These are phyloP conservation scores for Fennellomyces sp. DNA, from an alignment of 371 early-diverging fungal species.

Conservation along the genomic window DNA sequence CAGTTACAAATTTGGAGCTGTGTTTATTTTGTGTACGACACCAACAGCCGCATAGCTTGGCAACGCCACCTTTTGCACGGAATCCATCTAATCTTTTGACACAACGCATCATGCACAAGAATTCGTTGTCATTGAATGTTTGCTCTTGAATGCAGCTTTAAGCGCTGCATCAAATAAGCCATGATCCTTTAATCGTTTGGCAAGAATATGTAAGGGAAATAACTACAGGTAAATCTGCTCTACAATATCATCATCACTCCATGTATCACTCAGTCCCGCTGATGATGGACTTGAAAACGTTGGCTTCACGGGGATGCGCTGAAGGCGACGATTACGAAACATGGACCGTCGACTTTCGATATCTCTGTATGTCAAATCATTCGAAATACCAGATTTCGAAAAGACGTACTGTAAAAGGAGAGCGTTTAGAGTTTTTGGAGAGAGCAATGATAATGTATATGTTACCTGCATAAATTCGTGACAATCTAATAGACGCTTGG, in stretches of 20 bases:
- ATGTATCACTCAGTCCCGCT: neutral
- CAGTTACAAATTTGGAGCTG: too few species aligned
- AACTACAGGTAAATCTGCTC: slow-evolving; percentile 3
- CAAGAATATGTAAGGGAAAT: too few species aligned
- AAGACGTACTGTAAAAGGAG: slow-evolving; percentile 11
- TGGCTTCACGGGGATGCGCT: slow-evolving; percentile 11
- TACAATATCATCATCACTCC: neutral
- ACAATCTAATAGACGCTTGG: slow-evolving; percentile 74
- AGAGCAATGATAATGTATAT: slow-evolving; percentile 8
- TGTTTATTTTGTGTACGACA: too few species aligned
- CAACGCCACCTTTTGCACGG: too few species aligned
- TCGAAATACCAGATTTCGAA: slow-evolving; percentile 1
- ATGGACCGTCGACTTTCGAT: slow-evolving; percentile 8
- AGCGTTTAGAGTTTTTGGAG: neutral
- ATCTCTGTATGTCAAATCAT: slow-evolving; percentile 10
- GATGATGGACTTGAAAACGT: neutral
- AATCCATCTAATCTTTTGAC: too few species aligned
- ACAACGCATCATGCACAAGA: too few species aligned
- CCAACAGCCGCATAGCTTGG: too few species aligned
- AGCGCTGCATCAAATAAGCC: too few species aligned
- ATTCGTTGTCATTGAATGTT: too few species aligned
- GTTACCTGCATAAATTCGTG: slow-evolving; percentile 72
- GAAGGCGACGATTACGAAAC: slow-evolving; percentile 26
- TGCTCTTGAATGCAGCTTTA: too few species aligned
- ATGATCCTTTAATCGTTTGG: too few species aligned